Evolutionary conservation across 108 stramenopile genomes (phyloP), one percentile per base, ranked within the genome.

Genomic region (Chaetoceros tenuissimus): DNA sequence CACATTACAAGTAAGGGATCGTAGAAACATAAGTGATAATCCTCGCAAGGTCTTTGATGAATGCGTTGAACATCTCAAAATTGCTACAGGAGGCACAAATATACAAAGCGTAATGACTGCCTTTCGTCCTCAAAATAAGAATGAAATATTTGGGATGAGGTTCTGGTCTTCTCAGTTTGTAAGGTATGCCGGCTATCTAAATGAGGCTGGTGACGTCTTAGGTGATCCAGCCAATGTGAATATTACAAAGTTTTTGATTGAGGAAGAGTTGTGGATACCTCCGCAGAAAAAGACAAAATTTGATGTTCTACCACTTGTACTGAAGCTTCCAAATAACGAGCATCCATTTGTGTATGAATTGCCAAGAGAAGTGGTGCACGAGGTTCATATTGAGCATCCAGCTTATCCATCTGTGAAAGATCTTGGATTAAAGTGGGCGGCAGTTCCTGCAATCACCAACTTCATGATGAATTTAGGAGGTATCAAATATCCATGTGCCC

Each of bases 81-180:
- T 63, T 56, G 66, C 66, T n/a, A 47, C 63, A 23, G 28, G 8
- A 1, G 71, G 27, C 17, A 19, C 28, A 8, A 31, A 5, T 30
- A 43, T 64, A 20, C 27, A 67, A 45, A 19, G 47, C 26, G 62
- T 68, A 25, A 72, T 68, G 54, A 62, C 66, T n/a, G 55, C 63
- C 0, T 64, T 67, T 53, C 24, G 19, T 21, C 46, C 66, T 28
- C 24, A 46, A 19, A 34, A 31, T 45, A 51, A 66, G 1, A 31
- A 29, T 20, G 23, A 29, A 2, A 46, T 45, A 2, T 27, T 57
- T 24, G 68, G 68, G n/a, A 5, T 25, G 0, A 55, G 72, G 5
- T 65, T 73, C 47, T 73, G 72, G 72, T 40, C 27, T 24, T 16
- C 50, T 5, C 72, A 73, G 49, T n/a, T 73, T 43, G 63, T 73